Evolutionary conservation across 768 basidiomycete genomes (phyloP).

Genomic region (Lactarius evosmus): DNA sequence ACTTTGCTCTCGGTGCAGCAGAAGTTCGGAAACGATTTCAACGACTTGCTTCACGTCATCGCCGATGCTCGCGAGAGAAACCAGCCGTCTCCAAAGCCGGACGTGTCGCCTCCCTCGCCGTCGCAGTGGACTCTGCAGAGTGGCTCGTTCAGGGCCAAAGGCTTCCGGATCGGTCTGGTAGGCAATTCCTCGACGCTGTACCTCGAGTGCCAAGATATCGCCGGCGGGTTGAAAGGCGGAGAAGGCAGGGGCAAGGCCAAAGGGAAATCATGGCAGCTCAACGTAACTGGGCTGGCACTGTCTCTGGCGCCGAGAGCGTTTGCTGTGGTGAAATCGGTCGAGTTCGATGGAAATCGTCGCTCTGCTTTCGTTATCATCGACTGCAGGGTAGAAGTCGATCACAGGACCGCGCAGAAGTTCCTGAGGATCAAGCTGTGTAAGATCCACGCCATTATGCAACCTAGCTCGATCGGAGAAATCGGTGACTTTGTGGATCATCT

Average conservation of each 20-base stretch:
- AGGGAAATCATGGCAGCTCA: slow-evolving; percentile 55
- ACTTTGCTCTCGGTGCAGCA: slow-evolving; percentile 79
- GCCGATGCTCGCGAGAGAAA: slow-evolving; percentile 51
- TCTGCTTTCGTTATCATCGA: slow-evolving; percentile 87
- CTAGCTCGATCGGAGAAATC: slow-evolving; percentile 86
- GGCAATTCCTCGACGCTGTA: slow-evolving; percentile 68
- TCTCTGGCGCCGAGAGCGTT: slow-evolving; percentile 68
- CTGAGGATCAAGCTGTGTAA: slow-evolving; percentile 61
- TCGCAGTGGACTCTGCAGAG: slow-evolving; percentile 33
- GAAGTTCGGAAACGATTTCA: slow-evolving; percentile 87
- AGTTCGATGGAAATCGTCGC: slow-evolving; percentile 57
- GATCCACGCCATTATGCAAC: slow-evolving; percentile 91
- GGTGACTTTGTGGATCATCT: slow-evolving; percentile 86
- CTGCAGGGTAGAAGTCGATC: slow-evolving; percentile 41
- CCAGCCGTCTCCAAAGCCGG: slow-evolving; percentile 14
- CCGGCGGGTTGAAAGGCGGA: slow-evolving; percentile 54
- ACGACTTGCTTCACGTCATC: slow-evolving; percentile 67
- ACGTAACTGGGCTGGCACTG: slow-evolving; percentile 72
- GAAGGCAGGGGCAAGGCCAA: slow-evolving; percentile 35
- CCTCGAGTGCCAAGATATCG: slow-evolving; percentile 72
- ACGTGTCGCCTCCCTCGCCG: slow-evolving; percentile 19
- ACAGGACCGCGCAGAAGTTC: slow-evolving; percentile 23
- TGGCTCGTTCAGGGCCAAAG: slow-evolving; percentile 64
- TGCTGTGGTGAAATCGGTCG: slow-evolving; percentile 35
- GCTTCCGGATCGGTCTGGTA: slow-evolving; percentile 77